Base-by-base conservation (phyloP, 2,329 filamentous ascomycete species). In the Peltaster fructicola region DNA sequence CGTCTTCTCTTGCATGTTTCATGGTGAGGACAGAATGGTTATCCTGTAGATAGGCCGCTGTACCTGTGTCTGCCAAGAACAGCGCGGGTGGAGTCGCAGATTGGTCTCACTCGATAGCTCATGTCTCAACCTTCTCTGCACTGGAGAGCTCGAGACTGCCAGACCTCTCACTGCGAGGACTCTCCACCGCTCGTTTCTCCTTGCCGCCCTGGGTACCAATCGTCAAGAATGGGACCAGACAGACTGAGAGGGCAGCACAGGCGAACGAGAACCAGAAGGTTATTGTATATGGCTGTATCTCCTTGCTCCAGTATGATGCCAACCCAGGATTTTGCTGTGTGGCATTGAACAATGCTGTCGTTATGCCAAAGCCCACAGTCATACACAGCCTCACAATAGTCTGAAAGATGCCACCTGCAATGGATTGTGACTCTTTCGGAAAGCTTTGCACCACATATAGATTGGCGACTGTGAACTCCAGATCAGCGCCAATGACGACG, bases 381-480 rank as follows among this genome's bases (percentile, higher is more conserved):
- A 59, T 58, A 23, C 61, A 63, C 3, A 76, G 52, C 28, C 69
- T 62, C 20, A 66, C 65, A 12, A 72, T 56, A 3, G 73, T 75
- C 43, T 76, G 73, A 39, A 77, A 69, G 19, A 79, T 66, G 1
- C 69, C 70, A 5, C 72, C 70, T 0, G 70, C 71, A 8, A 76
- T 60, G 1, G 66, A 68, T 36, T 78, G 69, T 34, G 73, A 65
- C n/a, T 63, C 54, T 1, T 53, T 45, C 0, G 69, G 68, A 25
- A 77, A 60, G 0, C 65, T 66, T 4, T 66, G 69, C 57, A 75
- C 66, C 26, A 77, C 70, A 34, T 76, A 77, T 62, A 77, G 72
- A 59, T 78, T 77, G 3, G 66, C 63, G 12, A 77, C 71, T 31
- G 75, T 74, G 45, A 76, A 77, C 30, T 76, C 65, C 16, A 78